A percentile compares a stretch with the other conserved stretches of the same genome.
Evolutionary conservation across 306 rosid genomes (phyloP).

Genomic region (Cercis canadensis): DNA sequence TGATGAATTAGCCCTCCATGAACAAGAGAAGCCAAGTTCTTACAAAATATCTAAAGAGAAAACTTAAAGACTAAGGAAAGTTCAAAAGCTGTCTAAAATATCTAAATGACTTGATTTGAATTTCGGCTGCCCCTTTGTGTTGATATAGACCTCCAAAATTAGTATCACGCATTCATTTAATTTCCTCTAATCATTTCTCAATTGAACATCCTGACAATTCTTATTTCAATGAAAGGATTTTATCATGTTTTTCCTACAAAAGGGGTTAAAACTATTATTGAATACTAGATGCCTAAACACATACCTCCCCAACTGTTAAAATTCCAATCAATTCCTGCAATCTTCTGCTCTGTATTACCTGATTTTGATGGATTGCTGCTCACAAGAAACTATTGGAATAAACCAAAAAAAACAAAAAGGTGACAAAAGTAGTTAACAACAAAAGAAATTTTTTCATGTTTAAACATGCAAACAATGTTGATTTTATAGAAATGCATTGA

Average conservation of each 20-base stretch:
- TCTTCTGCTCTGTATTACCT: slow-evolving; percentile 37
- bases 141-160: too few relatives aligned
- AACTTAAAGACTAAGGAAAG: too few relatives aligned
- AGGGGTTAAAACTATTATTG: neutral
- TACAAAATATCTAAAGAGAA: too few relatives aligned
- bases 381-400: slow-evolving; percentile 70
- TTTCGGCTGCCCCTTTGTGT: too few relatives aligned
- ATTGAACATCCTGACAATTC: slow-evolving; percentile 13
- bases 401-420: neutral
- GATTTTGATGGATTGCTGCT: slow-evolving; percentile 44
- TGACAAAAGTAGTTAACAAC: neutral
- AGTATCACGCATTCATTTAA: neutral
- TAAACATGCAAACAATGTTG: neutral
- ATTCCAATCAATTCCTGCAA: slow-evolving; percentile 92
- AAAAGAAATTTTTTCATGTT: slow-evolving; percentile 3
- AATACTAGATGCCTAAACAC: slow-evolving; percentile 21
- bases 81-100: too few relatives aligned
- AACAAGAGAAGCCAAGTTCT: too few relatives aligned
- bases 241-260: neutral
- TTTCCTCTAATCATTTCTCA: slow-evolving; percentile 15
- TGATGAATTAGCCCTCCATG: too few relatives aligned
- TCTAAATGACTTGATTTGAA: too few relatives aligned
- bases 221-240: neutral
- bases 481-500: slow-evolving; percentile 20
- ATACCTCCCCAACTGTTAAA: slow-evolving; percentile 98